These are phyloP conservation scores for Blastobotrys aristatus DNA, from an alignment of 1,139 yeast species.

Conservation along the genomic window DNA sequence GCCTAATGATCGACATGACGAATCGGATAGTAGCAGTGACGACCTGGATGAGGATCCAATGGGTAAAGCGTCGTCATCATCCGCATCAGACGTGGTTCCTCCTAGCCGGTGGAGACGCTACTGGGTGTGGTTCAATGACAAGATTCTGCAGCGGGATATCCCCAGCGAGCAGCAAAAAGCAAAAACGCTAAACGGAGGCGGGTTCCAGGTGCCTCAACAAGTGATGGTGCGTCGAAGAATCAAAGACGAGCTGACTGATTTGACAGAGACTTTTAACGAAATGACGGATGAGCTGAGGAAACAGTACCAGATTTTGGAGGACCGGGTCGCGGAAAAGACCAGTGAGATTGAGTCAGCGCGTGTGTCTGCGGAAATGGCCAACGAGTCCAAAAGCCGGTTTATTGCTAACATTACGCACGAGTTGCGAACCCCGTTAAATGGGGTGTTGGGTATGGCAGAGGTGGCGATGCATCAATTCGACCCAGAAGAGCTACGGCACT, in stretches of 20 bases:
- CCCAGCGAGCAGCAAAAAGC: background rate
- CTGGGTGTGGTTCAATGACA: slow-evolving; percentile 2
- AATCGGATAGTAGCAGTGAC: background rate
- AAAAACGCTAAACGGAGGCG: background rate
- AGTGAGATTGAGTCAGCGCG: slow-evolving; percentile 63
- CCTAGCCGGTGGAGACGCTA: too few relatives aligned
- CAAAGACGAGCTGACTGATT: slow-evolving; percentile 81
- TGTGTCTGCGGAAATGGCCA: slow-evolving; percentile 53
- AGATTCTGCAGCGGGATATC: background rate
- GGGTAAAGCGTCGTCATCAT: background rate
- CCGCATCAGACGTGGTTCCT: too few relatives aligned
- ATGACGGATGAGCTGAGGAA: slow-evolving; percentile 87
- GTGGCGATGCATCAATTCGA: slow-evolving; percentile 86
- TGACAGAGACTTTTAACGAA: slow-evolving; percentile 84
- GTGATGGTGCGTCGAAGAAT: slow-evolving; percentile 35
- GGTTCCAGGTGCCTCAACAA: slow-evolving; percentile 31
- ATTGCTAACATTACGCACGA: slow-evolving; percentile 94
- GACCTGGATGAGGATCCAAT: background rate
- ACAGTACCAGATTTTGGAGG: slow-evolving; percentile 82
- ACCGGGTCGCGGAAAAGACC: slow-evolving; percentile 79
- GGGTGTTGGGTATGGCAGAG: slow-evolving; percentile 90
- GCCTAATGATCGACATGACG: background rate
- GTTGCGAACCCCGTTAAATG: slow-evolving; percentile 84
- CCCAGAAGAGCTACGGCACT: slow-evolving; percentile 59
- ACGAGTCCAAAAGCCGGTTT: slow-evolving; percentile 88